These are phyloP conservation scores for Pseudomassariella vexata DNA, from an alignment of 2,329 filamentous ascomycete species.

Conservation along the genomic window DNA sequence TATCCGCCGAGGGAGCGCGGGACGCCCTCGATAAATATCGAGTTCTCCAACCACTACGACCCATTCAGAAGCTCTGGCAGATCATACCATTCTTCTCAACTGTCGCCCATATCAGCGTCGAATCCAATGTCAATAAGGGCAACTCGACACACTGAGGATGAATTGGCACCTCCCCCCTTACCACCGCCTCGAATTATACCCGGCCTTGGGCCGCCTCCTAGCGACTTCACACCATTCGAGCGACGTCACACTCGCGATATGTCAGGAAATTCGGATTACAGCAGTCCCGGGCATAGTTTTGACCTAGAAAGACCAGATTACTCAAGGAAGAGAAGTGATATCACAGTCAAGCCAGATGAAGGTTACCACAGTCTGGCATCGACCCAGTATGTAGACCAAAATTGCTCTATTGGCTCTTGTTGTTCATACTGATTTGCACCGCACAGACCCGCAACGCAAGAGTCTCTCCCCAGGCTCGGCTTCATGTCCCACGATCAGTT, in stretches of 20 bases:
- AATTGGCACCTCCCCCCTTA: slow-evolving; percentile 26
- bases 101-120: slow-evolving; percentile 23
- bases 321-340: slow-evolving; percentile 13
- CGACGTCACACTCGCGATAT: slow-evolving; percentile 1
- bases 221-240: slow-evolving; percentile 2
- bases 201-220: slow-evolving; percentile 16
- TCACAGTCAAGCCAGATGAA: slow-evolving; percentile 14
- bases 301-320: slow-evolving; percentile 16
- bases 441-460: slow-evolving; percentile 29
- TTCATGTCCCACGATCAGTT: slow-evolving; percentile 45
- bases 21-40: slow-evolving; percentile 23
- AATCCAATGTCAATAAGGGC: slow-evolving; percentile 31
- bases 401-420: background rate
- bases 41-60: slow-evolving; percentile 18
- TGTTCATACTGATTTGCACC: background rate
- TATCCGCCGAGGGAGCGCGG: slow-evolving; percentile 22
- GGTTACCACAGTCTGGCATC: slow-evolving; percentile 27
- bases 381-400: slow-evolving; percentile 16
- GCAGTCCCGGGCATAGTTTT: slow-evolving; percentile 17
- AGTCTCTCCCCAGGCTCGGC: slow-evolving; percentile 36
- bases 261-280: slow-evolving; percentile 11
- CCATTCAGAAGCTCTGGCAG: slow-evolving; percentile 16
- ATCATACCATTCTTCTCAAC: slow-evolving; percentile 17
- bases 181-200: slow-evolving; percentile 27
- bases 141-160: slow-evolving; percentile 22